Base-by-base conservation (phyloP, 768 basidiomycete species). In the Gyrodon lividus region DNA sequence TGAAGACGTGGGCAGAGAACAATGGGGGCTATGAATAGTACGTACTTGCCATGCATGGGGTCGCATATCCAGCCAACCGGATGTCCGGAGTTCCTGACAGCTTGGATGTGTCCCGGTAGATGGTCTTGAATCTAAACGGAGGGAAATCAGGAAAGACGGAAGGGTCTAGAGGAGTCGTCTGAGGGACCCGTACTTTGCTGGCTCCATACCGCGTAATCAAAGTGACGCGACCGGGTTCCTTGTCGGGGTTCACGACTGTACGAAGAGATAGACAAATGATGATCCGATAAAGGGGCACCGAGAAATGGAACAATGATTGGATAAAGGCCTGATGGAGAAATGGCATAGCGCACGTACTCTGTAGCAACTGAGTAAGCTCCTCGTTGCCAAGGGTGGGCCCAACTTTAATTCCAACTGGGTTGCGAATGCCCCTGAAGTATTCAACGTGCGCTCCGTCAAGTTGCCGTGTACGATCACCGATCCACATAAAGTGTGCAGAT, bases 1-100 rank as follows among this genome's bases (percentile, higher is more conserved):
- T 31, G 35, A 45, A 42, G 26, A 45, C 37, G 40, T 28, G 38
- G 16, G 16, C 4, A 14, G 48, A 31, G 23, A 8, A 7, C 4
- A 9, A 20, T 17, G 17, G 31, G 17, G 14, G 10, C 6, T 28
- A 44, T 26, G 46, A 42, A 53, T 30, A 39, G n/a, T 4, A 78
- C 89, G 60, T 63, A 93, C 92, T 98, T 97, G 74, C 95, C 96
- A 60, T 98, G 96, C 96, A 98, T 98, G 2, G 95, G 94, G 70
- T 98, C 97, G 63, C 91, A 95, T 44, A 95, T 80, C 93, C 95
- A 98, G 8, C 86, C 82, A 2, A 97, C 94, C 1, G 89, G 89
- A 65, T 98, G 94, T 0, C 80, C 82, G 2, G 92, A 86, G 44
- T 71, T 56, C 63, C 89, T 84, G 14, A 99, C 95, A 7, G 84